Conservation (phyloP, 2,329 filamentous ascomycete genomes). For the Stemphylium lycopersici region DNA sequence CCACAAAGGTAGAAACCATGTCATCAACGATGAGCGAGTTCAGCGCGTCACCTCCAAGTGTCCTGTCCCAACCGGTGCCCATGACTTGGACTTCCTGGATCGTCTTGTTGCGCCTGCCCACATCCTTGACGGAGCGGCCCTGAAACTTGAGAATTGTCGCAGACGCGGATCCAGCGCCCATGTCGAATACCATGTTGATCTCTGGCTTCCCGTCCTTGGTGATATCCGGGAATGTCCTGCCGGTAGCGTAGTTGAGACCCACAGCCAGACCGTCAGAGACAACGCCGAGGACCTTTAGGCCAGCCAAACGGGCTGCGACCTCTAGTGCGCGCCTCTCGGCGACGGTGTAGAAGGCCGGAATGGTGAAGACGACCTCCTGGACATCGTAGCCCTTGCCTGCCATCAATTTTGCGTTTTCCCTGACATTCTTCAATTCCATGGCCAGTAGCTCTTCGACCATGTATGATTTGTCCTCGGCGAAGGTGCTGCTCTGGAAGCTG, state of each 20-base stretch:
- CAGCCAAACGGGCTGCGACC: conserved; percentile 84
- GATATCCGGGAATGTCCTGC: conserved; percentile 83
- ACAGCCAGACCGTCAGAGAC: conserved; percentile 92
- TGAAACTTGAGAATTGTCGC: conserved; percentile 91
- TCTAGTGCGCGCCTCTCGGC: conserved; percentile 89
- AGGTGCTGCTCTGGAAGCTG: conserved; percentile 78
- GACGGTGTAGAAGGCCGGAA: conserved; percentile 86
- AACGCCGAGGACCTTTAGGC: conserved; percentile 81
- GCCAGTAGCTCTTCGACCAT: conserved; percentile 91
- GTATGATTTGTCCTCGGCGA: conserved; percentile 67
- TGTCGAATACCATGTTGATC: conserved; percentile 92
- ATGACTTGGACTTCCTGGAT: conserved; percentile 92
- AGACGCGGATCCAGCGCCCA: conserved; percentile 94
- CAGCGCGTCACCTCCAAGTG: conserved; percentile 85
- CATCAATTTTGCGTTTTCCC: conserved; percentile 82
- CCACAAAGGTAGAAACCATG: conserved; percentile 80
- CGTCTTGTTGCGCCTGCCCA: conserved; percentile 94
- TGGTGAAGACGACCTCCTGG: conserved; percentile 83
- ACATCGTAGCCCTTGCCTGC: conserved; percentile 77
- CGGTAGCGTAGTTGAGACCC: conserved; percentile 92
- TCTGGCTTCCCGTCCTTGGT: conserved; percentile 86
- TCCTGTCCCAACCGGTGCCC: conserved; percentile 85
- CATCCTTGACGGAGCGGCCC: conserved; percentile 84
- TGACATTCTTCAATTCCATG: conserved; percentile 94
- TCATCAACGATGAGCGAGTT: conserved; percentile 89